Percentiles rank a stretch among this genome's conserved stretches.
Evolutionary conservation across 1,284 basidiomycete species (phyloP).

Genomic region (Cutaneotrichosporon daszewskae): DNA sequence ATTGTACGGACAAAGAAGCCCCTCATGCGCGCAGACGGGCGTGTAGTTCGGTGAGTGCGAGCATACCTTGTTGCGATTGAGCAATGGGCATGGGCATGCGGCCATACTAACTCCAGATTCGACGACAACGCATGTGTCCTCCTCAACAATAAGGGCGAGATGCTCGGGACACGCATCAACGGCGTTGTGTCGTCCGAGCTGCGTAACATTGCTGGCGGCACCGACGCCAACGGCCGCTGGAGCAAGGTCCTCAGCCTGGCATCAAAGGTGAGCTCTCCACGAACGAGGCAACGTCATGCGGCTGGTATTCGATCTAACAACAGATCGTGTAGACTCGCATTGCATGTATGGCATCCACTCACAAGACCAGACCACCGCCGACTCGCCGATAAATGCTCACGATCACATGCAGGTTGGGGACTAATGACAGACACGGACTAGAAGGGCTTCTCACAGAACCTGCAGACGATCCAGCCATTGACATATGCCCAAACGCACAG

Average conservation of each 20-base stretch:
- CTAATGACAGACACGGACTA: too few species aligned
- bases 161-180: conserved; percentile 90
- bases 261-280: conserved; percentile 62
- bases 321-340: conserved; percentile 11
- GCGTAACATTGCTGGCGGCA: conserved; percentile 49
- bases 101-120: conserved; percentile 56
- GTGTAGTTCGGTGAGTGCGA: conserved; percentile 37
- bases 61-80: background rate
- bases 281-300: background rate
- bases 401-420: too few species aligned
- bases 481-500: too few species aligned
- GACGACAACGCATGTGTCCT: conserved; percentile 97
- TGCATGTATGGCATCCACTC: conserved; percentile 13
- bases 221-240: conserved; percentile 65
- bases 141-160: conserved; percentile 93
- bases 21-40: conserved; percentile 38
- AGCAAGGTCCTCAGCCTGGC: conserved; percentile 88
- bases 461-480: too few species aligned
- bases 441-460: too few species aligned
- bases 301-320: background rate
- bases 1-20: conserved; percentile 72
- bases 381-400: too few species aligned
- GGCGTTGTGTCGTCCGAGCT: conserved; percentile 89
- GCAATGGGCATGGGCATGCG: background rate
- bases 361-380: too few species aligned